A percentile compares a stretch with the other conserved stretches of the same genome.
Evolutionary conservation across 257 asterid species (phyloP).

Genomic region (Forsythia suspensa): DNA sequence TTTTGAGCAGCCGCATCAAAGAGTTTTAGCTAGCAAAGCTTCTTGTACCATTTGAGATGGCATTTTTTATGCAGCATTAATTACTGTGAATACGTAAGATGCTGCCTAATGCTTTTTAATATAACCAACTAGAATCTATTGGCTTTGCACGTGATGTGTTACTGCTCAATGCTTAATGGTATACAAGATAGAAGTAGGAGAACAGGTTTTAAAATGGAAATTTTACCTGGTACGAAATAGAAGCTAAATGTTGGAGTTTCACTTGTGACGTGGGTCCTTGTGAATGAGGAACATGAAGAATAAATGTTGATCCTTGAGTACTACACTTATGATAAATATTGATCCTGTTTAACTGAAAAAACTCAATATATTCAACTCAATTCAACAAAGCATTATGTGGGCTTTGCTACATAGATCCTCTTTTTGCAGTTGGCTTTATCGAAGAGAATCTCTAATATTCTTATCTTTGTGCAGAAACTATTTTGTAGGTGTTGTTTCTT

Average conservation of each 20-base stretch:
- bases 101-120: not conserved
- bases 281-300: not conserved
- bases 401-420: not conserved
- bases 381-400: not conserved
- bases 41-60: not conserved
- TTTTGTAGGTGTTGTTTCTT: not conserved
- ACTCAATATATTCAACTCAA: not conserved
- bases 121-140: not conserved
- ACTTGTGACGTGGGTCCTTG: not conserved
- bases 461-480: not conserved
- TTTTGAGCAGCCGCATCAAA: constrained; percentile 15
- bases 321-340: not conserved
- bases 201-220: not conserved
- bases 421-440: not conserved
- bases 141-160: constrained; percentile 13
- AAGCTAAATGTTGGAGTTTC: not conserved
- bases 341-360: not conserved
- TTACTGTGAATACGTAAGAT: constrained; percentile 3
- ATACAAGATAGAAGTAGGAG: not conserved
- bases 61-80: not conserved
- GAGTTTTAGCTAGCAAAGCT: constrained; percentile 15
- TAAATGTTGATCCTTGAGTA: not conserved
- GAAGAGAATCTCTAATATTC: not conserved
- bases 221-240: not conserved
- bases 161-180: constrained; percentile 4